Conservation (phyloP, 1,284 basidiomycete species). For the Ganoderma lucidum region DNA sequence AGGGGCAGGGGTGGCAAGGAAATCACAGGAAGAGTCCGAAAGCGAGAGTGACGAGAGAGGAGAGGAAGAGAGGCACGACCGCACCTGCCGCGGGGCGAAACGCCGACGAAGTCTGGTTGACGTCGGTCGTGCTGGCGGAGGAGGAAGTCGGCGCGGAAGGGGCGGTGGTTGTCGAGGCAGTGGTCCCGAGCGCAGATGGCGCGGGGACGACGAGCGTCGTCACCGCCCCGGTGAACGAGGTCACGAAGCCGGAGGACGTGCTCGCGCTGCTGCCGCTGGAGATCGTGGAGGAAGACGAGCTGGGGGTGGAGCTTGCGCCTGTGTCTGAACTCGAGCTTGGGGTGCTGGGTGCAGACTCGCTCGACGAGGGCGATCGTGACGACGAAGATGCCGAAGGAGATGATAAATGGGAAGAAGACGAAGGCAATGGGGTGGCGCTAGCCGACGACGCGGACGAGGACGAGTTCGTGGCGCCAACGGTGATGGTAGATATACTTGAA, state of each 20-base stretch:
- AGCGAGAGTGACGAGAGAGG: conserved; percentile 7
- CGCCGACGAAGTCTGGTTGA: not conserved
- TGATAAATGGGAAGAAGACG: conserved; percentile 5
- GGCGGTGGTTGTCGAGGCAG: not conserved
- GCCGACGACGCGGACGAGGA: not conserved
- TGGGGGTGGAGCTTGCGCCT: not conserved
- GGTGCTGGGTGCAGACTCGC: not conserved
- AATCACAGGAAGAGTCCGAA: conserved; percentile 17
- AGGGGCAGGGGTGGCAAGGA: not conserved
- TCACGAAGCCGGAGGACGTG: conserved; percentile 1
- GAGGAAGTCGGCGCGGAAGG: conserved; percentile 7
- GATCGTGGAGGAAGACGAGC: not conserved
- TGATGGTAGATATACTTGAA: conserved; percentile 29
- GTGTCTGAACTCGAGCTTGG: not conserved
- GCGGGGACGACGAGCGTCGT: conserved; percentile 11
- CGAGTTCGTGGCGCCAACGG: conserved; percentile 9
- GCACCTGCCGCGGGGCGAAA: not conserved
- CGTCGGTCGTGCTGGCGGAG: no score
- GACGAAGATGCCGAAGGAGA: not conserved
- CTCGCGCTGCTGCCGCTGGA: not conserved
- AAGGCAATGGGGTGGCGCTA: no score
- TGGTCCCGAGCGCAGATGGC: not conserved
- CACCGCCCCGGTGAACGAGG: not conserved
- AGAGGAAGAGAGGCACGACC: conserved; percentile 15
- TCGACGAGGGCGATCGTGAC: not conserved